Evolutionary conservation across 2,329 filamentous ascomycete genomes (phyloP), one percentile per base, ranked within the genome.

Genomic region (Nakataea oryzae): DNA sequence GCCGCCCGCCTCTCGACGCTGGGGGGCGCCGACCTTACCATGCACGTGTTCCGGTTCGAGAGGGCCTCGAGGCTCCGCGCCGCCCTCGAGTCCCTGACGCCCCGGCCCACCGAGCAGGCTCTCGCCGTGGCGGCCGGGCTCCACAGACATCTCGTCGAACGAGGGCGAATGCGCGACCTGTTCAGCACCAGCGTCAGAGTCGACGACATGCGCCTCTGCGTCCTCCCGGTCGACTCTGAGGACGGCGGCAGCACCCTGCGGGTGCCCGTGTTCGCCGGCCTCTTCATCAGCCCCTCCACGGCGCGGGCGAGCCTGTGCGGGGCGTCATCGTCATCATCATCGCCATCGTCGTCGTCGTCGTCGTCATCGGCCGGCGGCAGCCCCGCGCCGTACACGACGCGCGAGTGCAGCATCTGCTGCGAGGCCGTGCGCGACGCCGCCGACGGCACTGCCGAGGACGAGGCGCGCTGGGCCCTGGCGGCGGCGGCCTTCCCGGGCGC

Each of bases 381-480:
- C 8, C 12, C 11, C 5, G 13, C 14, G 12, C 41, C 27, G 17
- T 29, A n/a, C 54, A 28, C 32, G 28, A 50, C 17, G 26, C 62
- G 65, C 9, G 63, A 63, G 1, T 69, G 67, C 30, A 50, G 28
- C 21, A 47, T 65, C 27, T 69, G 67, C 60, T 29, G 58, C 13
- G 62, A 64, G 54, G 24, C 58, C 21, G 27, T 65, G 21, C 6
- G 27, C 21, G 66, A 68, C 41, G 24, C 64, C 34, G 50, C 59
- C 9, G 55, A 63, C 47, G 41, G 62, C 7, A 59, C 62, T 14
- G 11, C 12, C 27, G n/a, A 54, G 1, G 61, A 57, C 26, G 57
- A 61, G 17, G 28, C 56, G 5, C 56, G 21, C 28, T 62, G 62
- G 58, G 29, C 41, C 6, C 26, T n/a, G 17, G 54, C 50, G 12